Conservation (phyloP, 306 rosid species). For the Trichosanthes truncata region DNA sequence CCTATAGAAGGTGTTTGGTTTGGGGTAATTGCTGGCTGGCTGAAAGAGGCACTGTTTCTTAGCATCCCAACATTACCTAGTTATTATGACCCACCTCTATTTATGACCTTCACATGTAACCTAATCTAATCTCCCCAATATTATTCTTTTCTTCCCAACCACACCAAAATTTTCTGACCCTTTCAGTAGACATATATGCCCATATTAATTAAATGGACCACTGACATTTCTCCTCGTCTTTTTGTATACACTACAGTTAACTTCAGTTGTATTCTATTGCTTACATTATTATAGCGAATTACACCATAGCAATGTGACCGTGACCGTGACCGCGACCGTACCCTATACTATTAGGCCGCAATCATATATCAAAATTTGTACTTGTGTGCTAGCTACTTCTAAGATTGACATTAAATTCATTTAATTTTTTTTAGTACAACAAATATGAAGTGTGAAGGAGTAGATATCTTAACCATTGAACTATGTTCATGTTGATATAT, state of each 20-base stretch:
- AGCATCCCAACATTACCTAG: slow-evolving; percentile 1
- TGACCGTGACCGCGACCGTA: background rate
- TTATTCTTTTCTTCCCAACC: background rate
- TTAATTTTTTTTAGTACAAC: too few species aligned
- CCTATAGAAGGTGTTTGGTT: background rate
- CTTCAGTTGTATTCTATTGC: background rate
- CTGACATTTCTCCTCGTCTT: background rate
- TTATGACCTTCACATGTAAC: slow-evolving; percentile 25
- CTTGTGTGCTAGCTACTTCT: background rate
- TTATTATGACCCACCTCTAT: slow-evolving; percentile 18
- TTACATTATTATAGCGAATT: background rate
- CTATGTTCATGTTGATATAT: background rate
- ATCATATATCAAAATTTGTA: background rate
- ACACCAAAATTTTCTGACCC: background rate
- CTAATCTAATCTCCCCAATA: background rate
- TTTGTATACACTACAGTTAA: background rate
- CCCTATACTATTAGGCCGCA: background rate
- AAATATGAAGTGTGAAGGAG: background rate
- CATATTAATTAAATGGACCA: background rate
- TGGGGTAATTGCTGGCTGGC: too few species aligned
- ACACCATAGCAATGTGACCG: background rate
- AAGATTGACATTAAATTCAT: background rate
- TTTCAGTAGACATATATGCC: background rate
- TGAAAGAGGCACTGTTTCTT: background rate
- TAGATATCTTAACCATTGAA: background rate